Percentiles rank a stretch among this genome's conserved stretches.
phyloP scores from a whole-genome alignment of 805 yeast genomes.

The Priceomyces haplophilus region DNA sequence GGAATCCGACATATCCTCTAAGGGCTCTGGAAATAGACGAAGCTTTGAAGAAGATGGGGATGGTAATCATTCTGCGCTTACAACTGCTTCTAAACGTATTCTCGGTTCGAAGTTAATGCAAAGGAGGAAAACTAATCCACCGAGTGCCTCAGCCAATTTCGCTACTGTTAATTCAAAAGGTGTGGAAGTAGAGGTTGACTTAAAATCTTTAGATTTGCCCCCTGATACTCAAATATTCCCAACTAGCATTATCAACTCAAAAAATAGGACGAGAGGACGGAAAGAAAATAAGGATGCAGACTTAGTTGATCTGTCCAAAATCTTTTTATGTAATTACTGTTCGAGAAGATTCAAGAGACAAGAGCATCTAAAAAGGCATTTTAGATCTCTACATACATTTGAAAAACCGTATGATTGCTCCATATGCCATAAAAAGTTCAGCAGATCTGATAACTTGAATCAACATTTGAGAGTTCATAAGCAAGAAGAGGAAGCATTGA shows the following conservation, averaged over 20 bases:
- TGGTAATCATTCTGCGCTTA: slow-evolving; percentile 17
- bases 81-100: slow-evolving; percentile 37
- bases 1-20: background rate
- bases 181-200: slow-evolving; percentile 39
- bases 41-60: background rate
- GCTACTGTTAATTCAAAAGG: slow-evolving; percentile 22
- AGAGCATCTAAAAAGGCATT: slow-evolving; percentile 74
- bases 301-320: slow-evolving; percentile 46
- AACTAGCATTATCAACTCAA: slow-evolving; percentile 28
- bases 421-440: slow-evolving; percentile 58
- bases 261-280: slow-evolving; percentile 53
- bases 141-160: background rate
- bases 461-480: slow-evolving; percentile 57
- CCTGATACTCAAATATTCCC: slow-evolving; percentile 37
- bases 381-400: slow-evolving; percentile 67
- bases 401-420: slow-evolving; percentile 68
- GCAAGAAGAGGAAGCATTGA: slow-evolving; percentile 19
- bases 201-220: slow-evolving; percentile 39
- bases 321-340: slow-evolving; percentile 63
- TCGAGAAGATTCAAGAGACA: slow-evolving; percentile 66
- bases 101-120: slow-evolving; percentile 36
- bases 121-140: slow-evolving; percentile 22
- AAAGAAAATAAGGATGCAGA: slow-evolving; percentile 62
- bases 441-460: slow-evolving; percentile 59
- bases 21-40: background rate